Evolutionary conservation across 371 early-diverging fungal species (phyloP).

Genomic region (Mucor mucedo): DNA sequence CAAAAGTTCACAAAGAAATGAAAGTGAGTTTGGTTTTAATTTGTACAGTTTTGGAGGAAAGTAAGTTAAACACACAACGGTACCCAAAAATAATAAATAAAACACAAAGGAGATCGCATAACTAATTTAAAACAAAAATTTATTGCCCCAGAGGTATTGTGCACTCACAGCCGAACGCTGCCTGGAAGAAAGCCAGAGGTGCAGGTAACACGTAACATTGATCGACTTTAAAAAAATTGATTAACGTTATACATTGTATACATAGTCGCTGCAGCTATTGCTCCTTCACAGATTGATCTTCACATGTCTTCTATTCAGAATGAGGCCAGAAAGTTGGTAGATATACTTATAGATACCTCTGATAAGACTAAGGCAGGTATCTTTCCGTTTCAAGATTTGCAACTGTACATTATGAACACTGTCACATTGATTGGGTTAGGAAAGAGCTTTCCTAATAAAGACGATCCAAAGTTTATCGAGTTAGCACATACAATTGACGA

Average conservation of each 20-base stretch:
- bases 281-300: slow-evolving; percentile 11
- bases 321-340: slow-evolving; percentile 6
- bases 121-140: too few species aligned
- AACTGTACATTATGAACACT: slow-evolving; percentile 15
- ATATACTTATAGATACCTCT: not conserved
- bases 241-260: not conserved
- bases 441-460: not conserved
- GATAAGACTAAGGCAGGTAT: not conserved
- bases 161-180: slow-evolving; percentile 6
- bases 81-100: not conserved
- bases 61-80: not conserved
- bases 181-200: not conserved
- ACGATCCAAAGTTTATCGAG: slow-evolving; percentile 18
- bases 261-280: slow-evolving; percentile 11
- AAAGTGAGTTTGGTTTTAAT: not conserved
- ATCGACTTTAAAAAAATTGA: not conserved
- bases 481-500: not conserved
- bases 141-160: slow-evolving; percentile 5
- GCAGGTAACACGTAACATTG: slow-evolving; percentile 2
- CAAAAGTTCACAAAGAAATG: slow-evolving; percentile 17
- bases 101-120: not conserved
- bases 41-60: slow-evolving; percentile 12
- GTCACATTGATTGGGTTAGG: slow-evolving; percentile 9
- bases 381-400: slow-evolving; percentile 10
- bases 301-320: slow-evolving; percentile 5